A percentile compares a stretch with the other conserved stretches of the same genome.
These are phyloP conservation scores for Excoecaria agallocha DNA, from an alignment of 345 rosid genomes.

Conservation along the genomic window DNA sequence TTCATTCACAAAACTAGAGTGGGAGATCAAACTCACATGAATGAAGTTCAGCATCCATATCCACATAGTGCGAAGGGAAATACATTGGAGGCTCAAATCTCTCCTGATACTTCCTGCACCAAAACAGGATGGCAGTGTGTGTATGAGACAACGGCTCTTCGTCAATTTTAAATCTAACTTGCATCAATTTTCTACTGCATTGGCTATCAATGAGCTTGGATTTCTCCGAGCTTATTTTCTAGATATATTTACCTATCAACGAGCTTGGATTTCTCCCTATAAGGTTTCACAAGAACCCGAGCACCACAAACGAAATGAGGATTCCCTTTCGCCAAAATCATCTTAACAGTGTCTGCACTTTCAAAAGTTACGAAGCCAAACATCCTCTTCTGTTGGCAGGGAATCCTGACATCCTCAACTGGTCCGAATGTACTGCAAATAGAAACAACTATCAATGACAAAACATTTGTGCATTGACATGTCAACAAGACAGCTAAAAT, in stretches of 20 bases:
- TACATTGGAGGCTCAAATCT: constrained; percentile 37
- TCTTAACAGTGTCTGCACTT: constrained; percentile 51
- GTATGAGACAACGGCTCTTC: neutral
- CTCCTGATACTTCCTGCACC: constrained; percentile 48
- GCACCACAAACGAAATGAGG: constrained; percentile 72
- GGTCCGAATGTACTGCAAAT: constrained; percentile 49
- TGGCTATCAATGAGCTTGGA: constrained; percentile 41
- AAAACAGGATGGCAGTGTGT: neutral
- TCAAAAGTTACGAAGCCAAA: constrained; percentile 69
- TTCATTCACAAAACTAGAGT: neutral
- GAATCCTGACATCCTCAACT: constrained; percentile 70
- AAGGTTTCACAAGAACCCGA: constrained; percentile 72
- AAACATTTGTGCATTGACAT: neutral
- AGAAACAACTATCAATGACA: constrained; percentile 7
- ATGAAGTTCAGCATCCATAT: constrained; percentile 50
- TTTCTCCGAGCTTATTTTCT: constrained; percentile 32
- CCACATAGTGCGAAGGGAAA: constrained; percentile 34
- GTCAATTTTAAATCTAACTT: neutral
- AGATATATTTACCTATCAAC: constrained; percentile 41
- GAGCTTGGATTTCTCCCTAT: constrained; percentile 61
- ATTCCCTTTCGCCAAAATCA: constrained; percentile 57
- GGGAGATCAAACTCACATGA: constrained; percentile 36
- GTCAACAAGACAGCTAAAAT: neutral
- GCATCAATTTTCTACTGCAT: neutral
- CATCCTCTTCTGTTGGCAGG: constrained; percentile 69